Conservation (phyloP, 164 flowering plant genomes). For the Dillenia turbinata region DNA sequence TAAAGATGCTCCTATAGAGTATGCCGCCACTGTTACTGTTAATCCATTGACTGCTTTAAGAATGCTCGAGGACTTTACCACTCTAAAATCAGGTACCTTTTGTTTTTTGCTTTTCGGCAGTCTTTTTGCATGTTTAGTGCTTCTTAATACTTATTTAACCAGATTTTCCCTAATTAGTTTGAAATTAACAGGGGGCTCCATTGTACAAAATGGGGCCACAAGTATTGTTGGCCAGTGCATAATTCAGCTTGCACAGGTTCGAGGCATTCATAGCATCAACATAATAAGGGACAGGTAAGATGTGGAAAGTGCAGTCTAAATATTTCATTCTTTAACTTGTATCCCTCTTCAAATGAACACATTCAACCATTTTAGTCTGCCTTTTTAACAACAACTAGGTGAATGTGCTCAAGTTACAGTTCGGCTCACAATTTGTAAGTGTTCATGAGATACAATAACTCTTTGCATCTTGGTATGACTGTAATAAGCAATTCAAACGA, state of each 20-base stretch:
- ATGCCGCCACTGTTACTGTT: slow-evolving; percentile 86
- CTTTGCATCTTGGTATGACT: too few species aligned
- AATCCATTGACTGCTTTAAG: slow-evolving; percentile 90
- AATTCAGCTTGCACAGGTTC: slow-evolving; percentile 79
- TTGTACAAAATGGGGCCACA: slow-evolving; percentile 98
- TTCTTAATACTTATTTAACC: neutral
- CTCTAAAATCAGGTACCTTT: slow-evolving; percentile 61
- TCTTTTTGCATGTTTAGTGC: neutral
- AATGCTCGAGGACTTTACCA: slow-evolving; percentile 83
- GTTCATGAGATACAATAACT: too few species aligned
- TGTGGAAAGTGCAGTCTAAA: too few species aligned
- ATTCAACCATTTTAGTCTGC: too few species aligned
- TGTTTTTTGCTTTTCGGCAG: slow-evolving; percentile 1
- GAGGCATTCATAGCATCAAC: slow-evolving; percentile 76
- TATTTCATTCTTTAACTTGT: too few species aligned
- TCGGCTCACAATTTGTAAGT: too few species aligned
- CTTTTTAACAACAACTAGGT: too few species aligned
- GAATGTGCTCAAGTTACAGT: too few species aligned
- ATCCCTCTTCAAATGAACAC: too few species aligned
- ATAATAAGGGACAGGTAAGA: slow-evolving; percentile 83
- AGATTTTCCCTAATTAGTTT: slow-evolving; percentile 11
- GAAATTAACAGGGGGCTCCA: slow-evolving; percentile 57
- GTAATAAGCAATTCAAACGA: too few species aligned
- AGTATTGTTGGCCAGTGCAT: slow-evolving; percentile 97
- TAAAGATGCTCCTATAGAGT: slow-evolving; percentile 71